Evolutionary conservation across 306 rosid genomes (phyloP), one percentile per base, ranked within the genome.

Genomic region (Prinsepia uniflora): DNA sequence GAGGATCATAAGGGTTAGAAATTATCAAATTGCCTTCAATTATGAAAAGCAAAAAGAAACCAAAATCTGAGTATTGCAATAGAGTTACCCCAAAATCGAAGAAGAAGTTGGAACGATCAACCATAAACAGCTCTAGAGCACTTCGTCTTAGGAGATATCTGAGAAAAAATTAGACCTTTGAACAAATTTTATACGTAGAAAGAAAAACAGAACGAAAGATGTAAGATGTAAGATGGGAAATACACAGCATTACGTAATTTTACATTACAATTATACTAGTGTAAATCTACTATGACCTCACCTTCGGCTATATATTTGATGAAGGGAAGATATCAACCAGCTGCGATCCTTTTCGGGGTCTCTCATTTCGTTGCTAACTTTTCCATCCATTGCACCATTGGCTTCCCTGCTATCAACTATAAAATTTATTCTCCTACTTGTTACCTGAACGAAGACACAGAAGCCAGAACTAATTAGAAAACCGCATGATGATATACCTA

Each of bases 61-160:
- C 14, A n/a, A 40, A 74, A 75, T 40, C 9, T 62, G 67, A 60
- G 60, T 24, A 70, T 22, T 71, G 53, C 50, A 74, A 75, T 55
- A 72, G 69, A 77, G 59, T 54, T 94, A 94, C 99, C 97, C 87
- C 96, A 42, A 91, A 94, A 82, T 94, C 97, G 87, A 94, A 94
- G 89, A 94, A 94, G 85, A 80, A 89, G 83, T 89, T 94, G 39
- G 97, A 89, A 57, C 96, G 88, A 72, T 94, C 97, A 78, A 91
- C 86, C 99, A 87, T 84, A 81, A 94, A 91, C 75, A 94, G 85
- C 85, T 94, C 99, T 67, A 94, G 79, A 64, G 99, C 96, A 86
- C 97, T 91, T 88, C 97, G 88, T 86, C 97, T 84, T 49, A 94
- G 89, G 65, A 94, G 96, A 86, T 91, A 94, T 78, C 99, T 94